phyloP scores from a whole-genome alignment of 2,329 filamentous ascomycete genomes.

The Fusarium abutilonis region DNA sequence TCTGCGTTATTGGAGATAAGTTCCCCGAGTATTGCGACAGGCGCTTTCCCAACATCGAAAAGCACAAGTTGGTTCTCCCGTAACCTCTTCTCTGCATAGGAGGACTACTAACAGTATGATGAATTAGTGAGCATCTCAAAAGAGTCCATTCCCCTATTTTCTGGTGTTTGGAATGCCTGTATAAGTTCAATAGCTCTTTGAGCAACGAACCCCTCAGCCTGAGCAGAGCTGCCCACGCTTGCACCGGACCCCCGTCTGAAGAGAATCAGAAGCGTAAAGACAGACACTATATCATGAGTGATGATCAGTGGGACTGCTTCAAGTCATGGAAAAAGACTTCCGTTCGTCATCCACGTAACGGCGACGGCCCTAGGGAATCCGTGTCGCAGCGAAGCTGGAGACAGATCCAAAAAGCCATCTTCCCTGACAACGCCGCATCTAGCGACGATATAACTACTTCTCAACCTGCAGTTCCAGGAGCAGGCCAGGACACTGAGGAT shows the following conservation, averaged over 20 bases:
- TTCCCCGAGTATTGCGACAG: background rate
- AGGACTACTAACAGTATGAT: background rate
- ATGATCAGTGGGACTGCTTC: background rate
- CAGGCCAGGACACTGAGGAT: fast-evolving
- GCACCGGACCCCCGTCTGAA: background rate
- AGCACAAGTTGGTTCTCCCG: background rate
- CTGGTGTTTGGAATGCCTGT: constrained; percentile 10
- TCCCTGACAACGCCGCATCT: background rate
- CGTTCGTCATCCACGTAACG: background rate
- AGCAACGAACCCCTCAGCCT: fast-evolving
- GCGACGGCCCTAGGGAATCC: background rate
- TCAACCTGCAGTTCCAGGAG: background rate
- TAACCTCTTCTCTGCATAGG: fast-evolving
- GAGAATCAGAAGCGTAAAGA: background rate
- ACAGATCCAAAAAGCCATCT: constrained; percentile 16
- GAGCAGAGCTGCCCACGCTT: background rate
- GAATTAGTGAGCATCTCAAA: constrained; percentile 9
- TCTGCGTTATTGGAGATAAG: background rate
- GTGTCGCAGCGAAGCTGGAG: constrained; percentile 10
- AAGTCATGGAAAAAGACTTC: constrained; percentile 13
- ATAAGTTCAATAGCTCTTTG: constrained; percentile 16
- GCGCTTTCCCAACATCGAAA: constrained; percentile 6
- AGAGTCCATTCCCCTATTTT: background rate
- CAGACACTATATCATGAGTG: background rate
- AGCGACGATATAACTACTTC: background rate